phyloP scores from a whole-genome alignment of 148 eudicot genomes.

The Beta vulgaris region DNA sequence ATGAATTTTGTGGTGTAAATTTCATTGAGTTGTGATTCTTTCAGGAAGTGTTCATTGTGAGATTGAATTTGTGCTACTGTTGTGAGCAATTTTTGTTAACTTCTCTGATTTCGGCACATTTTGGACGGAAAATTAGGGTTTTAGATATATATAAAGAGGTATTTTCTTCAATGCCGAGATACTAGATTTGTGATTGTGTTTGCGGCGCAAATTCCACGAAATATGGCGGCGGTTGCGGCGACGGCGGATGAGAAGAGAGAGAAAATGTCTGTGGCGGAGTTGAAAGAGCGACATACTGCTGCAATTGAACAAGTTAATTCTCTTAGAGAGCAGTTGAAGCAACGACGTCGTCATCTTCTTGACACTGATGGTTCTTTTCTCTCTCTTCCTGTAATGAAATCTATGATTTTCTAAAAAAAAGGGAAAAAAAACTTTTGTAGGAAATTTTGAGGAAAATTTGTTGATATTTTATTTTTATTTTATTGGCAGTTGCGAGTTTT shows the following conservation, averaged over 20 bases:
- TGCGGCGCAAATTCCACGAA: neutral
- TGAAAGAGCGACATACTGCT: conserved; percentile 73
- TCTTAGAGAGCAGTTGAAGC: conserved; percentile 71
- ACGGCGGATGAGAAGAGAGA: conserved; percentile 30
- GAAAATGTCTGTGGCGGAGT: conserved; percentile 69
- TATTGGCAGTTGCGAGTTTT: conserved; percentile 62
- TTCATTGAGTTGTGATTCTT: neutral
- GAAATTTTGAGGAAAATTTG: neutral
- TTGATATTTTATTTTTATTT: neutral
- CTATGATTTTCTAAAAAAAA: no score
- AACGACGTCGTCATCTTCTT: conserved; percentile 61
- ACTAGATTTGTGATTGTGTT: neutral
- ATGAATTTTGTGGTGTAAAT: neutral
- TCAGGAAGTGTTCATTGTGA: neutral
- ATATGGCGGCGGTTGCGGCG: conserved; percentile 26
- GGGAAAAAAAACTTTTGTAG: neutral
- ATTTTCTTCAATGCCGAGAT: conserved; percentile 2
- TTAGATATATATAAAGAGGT: neutral
- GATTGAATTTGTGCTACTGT: neutral
- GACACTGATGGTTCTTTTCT: conserved; percentile 69
- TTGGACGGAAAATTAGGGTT: neutral
- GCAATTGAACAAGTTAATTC: conserved; percentile 67
- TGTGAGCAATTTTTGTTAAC: neutral
- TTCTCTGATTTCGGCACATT: neutral
- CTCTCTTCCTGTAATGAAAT: neutral